Conservation (phyloP, 83 land plant species). For the Larix sibirica region DNA sequence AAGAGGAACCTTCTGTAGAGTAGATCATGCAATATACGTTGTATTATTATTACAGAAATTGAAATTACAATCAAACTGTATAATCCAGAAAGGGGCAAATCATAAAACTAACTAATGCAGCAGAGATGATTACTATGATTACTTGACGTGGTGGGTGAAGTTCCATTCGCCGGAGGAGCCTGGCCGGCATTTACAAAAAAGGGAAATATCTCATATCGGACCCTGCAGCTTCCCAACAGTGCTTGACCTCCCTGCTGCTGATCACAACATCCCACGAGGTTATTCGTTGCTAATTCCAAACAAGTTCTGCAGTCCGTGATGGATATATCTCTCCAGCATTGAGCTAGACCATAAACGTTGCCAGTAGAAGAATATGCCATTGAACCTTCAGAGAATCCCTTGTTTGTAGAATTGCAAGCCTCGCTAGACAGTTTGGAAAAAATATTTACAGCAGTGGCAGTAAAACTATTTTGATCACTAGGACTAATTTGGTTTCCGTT, state of each 20-base stretch:
- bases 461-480: not conserved
- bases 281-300: too few relatives aligned
- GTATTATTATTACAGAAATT: too few relatives aligned
- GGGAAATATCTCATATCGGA: not conserved
- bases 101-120: too few relatives aligned
- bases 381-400: not conserved
- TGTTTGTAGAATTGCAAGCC: not conserved
- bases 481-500: too few relatives aligned
- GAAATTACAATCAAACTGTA: too few relatives aligned
- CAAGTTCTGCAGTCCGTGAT: too few relatives aligned
- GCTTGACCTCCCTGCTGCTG: not conserved
- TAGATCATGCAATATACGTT: too few relatives aligned
- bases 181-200: not conserved
- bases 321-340: too few relatives aligned
- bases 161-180: not conserved
- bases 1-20: not conserved
- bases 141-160: not conserved
- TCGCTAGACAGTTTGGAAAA: not conserved
- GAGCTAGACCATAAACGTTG: too few relatives aligned
- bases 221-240: not conserved
- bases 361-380: too few relatives aligned
- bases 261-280: not conserved
- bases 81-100: too few relatives aligned
- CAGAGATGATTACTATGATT: not conserved
- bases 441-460: not conserved